These are phyloP conservation scores for Clarireedia paspali DNA, from an alignment of 2,329 filamentous ascomycete species.

Conservation along the genomic window DNA sequence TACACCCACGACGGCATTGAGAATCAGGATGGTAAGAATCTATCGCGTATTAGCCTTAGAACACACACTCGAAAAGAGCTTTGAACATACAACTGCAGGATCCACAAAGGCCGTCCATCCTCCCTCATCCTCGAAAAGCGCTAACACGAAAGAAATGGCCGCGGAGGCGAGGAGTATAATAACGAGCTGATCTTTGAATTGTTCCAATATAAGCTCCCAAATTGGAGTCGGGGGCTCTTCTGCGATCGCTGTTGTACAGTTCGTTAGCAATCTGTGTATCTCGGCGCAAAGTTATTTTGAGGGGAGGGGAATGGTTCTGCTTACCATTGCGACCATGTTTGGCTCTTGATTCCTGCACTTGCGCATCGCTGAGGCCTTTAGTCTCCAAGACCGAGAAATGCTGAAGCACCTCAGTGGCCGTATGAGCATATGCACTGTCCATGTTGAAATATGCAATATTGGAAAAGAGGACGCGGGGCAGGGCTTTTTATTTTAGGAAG, in stretches of 20 bases:
- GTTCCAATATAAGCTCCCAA: slow-evolving; percentile 94
- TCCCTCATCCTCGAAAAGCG: slow-evolving; percentile 85
- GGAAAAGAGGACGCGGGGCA: slow-evolving; percentile 1
- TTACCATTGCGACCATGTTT: slow-evolving; percentile 62
- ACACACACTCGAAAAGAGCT: background rate
- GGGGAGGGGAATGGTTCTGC: slow-evolving; percentile 20
- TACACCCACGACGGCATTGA: slow-evolving; percentile 95
- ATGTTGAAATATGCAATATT: slow-evolving; percentile 32
- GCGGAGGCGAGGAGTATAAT: slow-evolving; percentile 91
- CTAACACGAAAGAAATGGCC: slow-evolving; percentile 85
- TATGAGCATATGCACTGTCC: slow-evolving; percentile 55
- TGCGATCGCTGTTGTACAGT: slow-evolving; percentile 47
- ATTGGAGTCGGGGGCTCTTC: slow-evolving; percentile 94
- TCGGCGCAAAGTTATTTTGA: slow-evolving; percentile 10
- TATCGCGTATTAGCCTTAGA: slow-evolving; percentile 31
- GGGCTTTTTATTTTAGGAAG: background rate
- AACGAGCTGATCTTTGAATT: slow-evolving; percentile 98
- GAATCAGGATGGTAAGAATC: slow-evolving; percentile 93
- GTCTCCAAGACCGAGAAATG: slow-evolving; percentile 48
- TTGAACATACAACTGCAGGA: slow-evolving; percentile 71
- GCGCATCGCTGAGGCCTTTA: slow-evolving; percentile 50
- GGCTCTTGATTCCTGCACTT: slow-evolving; percentile 45
- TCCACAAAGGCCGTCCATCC: slow-evolving; percentile 98
- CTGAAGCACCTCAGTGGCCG: slow-evolving; percentile 50
- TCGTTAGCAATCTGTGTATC: slow-evolving; percentile 14